Base-by-base conservation (phyloP, 345 rosid species). In the Lepidium africanum region DNA sequence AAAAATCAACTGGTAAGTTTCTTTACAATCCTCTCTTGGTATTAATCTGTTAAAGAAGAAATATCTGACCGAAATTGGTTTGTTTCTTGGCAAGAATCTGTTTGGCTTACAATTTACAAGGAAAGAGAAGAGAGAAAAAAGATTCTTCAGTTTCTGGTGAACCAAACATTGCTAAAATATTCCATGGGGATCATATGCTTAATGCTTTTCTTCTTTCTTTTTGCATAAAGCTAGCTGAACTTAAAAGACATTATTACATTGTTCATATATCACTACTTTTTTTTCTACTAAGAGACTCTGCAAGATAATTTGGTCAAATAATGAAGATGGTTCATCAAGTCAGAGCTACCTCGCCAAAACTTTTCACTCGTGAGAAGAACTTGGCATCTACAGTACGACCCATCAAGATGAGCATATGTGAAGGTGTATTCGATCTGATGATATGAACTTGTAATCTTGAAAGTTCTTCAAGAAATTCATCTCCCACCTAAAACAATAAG, bases 381-480 rank as follows among this genome's bases (percentile, higher is more conserved):
- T 65, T 63, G 68, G 71, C 49, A 57, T 70, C 66, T 40, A 60
- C 5, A 51, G 65, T 54, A 59, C 64, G 54, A 64, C 47, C 30
- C 49, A 46, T 55, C 63, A 35, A 70, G 33, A 70, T 73, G 60
- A 71, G 66, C 33, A 17, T 69, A 62, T 55, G 1, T 7, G 76
- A 67, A 30, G 70, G 59, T 67, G 53, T 37, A 46, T 67, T 73
- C 64, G 72, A 11, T 67, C 87, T 81, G 46, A 62, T 68, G 40
- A 81, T 83, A 30, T 52, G 50, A 67, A 83, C 69, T 25, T 0
- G 23, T 40, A 71, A 32, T 63, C 62, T 76, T 47, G 81, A 71
- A 58, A 67, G 75, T 12, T 77, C 75, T 78, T 57, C 53, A 19
- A 56, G 64, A 81, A 74, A 37, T 21, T 21, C 23, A 21, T 39